Conservation (phyloP, 805 yeast species). For the Cyberlindnera meyerae region DNA sequence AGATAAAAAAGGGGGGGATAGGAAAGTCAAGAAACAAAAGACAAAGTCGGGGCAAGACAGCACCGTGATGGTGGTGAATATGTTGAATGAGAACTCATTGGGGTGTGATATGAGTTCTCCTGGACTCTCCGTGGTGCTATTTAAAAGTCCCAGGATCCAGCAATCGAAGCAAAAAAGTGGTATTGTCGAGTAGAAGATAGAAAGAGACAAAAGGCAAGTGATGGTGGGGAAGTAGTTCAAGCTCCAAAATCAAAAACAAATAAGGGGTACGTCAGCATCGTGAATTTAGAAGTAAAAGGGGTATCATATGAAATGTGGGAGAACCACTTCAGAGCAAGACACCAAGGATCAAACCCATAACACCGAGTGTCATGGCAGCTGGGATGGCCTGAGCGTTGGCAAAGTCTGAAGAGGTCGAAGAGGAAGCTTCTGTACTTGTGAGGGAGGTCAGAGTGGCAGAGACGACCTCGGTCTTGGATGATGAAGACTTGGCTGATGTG, state of each 20-base stretch:
- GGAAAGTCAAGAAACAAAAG: background rate
- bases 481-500: conserved; percentile 9
- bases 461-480: conserved; percentile 20
- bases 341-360: conserved; percentile 26
- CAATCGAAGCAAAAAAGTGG: conserved; percentile 2
- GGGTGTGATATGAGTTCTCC: no score
- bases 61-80: no score
- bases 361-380: conserved; percentile 25
- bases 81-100: no score
- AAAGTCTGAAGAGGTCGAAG: conserved; percentile 30
- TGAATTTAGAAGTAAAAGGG: background rate
- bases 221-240: background rate
- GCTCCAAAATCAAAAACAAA: background rate
- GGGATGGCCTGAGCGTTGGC: conserved; percentile 25
- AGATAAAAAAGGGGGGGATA: background rate
- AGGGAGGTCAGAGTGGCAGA: conserved; percentile 21
- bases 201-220: background rate
- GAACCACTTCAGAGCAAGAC: conserved; percentile 18
- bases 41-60: no score
- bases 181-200: no score
- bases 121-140: no score
- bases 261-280: background rate
- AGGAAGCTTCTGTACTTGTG: conserved; percentile 19
- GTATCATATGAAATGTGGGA: background rate
- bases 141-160: background rate